Conservation (phyloP, 179 eudicot species). For the Beta macrorhiza region DNA sequence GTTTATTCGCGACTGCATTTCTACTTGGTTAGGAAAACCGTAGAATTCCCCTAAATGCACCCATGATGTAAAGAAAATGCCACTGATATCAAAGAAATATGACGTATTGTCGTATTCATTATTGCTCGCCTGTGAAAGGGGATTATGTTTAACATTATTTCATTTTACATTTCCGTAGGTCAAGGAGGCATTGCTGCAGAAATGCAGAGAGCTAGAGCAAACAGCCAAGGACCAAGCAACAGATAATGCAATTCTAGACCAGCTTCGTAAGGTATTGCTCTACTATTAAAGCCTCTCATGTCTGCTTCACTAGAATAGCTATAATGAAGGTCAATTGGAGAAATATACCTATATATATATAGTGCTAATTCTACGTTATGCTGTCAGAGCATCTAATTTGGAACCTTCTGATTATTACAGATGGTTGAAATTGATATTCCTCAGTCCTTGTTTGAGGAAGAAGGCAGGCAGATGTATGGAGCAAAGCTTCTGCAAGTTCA, state of each 20-base stretch:
- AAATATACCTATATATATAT: neutral
- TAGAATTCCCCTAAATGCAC: too few relatives aligned
- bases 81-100: too few relatives aligned
- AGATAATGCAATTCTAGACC: constrained; percentile 92
- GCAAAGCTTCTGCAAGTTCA: constrained; percentile 75
- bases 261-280: constrained; percentile 63
- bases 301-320: neutral
- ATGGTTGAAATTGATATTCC: constrained; percentile 89
- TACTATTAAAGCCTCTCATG: neutral
- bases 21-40: too few relatives aligned
- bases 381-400: neutral
- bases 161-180: constrained; percentile 47
- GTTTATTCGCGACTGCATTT: too few relatives aligned
- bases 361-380: constrained; percentile 4
- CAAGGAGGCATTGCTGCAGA: constrained; percentile 53
- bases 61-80: too few relatives aligned
- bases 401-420: constrained; percentile 36
- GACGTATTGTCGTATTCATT: too few relatives aligned
- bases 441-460: constrained; percentile 82
- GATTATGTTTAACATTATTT: too few relatives aligned
- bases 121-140: neutral
- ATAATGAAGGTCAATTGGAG: neutral
- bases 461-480: constrained; percentile 90
- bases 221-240: constrained; percentile 94
- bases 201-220: constrained; percentile 70